These are phyloP conservation scores for Platanthera zijinensis DNA, from an alignment of 106 monocot genomes.

Conservation along the genomic window DNA sequence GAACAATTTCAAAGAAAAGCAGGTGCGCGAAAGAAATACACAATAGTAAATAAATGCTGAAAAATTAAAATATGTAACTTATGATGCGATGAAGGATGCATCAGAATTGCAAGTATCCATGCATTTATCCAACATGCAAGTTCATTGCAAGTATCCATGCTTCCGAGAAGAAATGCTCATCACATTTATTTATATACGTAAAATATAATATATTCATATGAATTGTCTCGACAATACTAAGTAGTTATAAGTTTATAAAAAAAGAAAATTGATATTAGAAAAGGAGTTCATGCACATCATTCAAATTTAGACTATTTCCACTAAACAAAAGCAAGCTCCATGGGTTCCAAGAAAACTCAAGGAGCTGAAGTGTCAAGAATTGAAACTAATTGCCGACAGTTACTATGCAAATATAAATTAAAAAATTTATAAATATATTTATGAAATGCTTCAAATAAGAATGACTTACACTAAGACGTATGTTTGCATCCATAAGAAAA, in stretches of 20 bases:
- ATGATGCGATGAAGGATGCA: no score
- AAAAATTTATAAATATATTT: not conserved
- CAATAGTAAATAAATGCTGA: no score
- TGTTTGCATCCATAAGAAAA: conserved; percentile 92
- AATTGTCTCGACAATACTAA: not conserved
- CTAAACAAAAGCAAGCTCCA: not conserved
- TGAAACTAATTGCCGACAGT: not conserved
- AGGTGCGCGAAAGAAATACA: no score
- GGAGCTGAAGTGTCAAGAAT: not conserved
- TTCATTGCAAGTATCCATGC: no score
- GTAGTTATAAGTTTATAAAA: not conserved
- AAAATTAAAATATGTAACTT: no score
- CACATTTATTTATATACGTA: no score
- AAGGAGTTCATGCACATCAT: not conserved
- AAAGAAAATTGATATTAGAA: not conserved
- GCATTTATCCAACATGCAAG: no score
- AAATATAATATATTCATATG: no score
- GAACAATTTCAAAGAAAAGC: no score
- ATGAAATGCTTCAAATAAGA: not conserved
- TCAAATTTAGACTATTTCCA: not conserved
- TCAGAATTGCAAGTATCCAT: no score
- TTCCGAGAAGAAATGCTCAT: no score
- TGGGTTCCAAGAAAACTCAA: not conserved
- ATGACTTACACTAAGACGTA: conserved; percentile 66
- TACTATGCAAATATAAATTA: not conserved